Base-by-base conservation (phyloP, 768 basidiomycete genomes). In the Kwoniella heveanensis region DNA sequence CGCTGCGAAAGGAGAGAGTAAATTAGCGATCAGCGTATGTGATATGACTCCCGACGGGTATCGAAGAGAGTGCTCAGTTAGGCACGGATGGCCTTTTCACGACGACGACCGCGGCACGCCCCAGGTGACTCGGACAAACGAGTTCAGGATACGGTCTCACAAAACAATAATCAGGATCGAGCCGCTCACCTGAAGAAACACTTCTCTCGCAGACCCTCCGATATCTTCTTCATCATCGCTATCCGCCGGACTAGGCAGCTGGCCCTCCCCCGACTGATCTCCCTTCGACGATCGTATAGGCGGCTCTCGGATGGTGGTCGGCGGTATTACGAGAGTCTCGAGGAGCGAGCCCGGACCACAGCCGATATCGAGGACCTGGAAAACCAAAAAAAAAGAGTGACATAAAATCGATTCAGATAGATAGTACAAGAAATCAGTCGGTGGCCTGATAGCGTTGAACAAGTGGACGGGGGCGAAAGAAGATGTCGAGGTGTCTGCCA, bases 301-400 rank as follows among this genome's bases (percentile, higher is more conserved):
- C 1, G 73, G 64, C 52, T 79, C 78, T 21, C 22, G 27, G 2
- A 79, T 63, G 1, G 75, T 77, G 7, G 72, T 63, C 2, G 78
- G 62, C 1, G 80, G 80, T 24, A 71, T 52, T 39, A 78, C 69
- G 17, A 79, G 67, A 17, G 76, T 76, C 57, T 76, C 68, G 27
- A 77, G 71, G 22, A 78, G 57, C 2, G 71, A 72, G 44, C 80
- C 80, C 36, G 77, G 64, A 2, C 80, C 80, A 54, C 79, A 80
- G 21, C 80, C 80, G 22, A 81, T 72, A 48, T 81, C 80, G n/a
- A 81, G 64, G 17, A 77, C 73, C 75, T 77, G 32, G n/a, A n/a
- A 25, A 39, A 22, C 26, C 24, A 24, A 36, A 36, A 36, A 13
- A 36, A n/a, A n/a, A n/a, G n/a, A n/a, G n/a, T n/a, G n/a, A n/a